These are phyloP conservation scores for Candida endomychidarum DNA, from an alignment of 805 yeast genomes.

Conservation along the genomic window DNA sequence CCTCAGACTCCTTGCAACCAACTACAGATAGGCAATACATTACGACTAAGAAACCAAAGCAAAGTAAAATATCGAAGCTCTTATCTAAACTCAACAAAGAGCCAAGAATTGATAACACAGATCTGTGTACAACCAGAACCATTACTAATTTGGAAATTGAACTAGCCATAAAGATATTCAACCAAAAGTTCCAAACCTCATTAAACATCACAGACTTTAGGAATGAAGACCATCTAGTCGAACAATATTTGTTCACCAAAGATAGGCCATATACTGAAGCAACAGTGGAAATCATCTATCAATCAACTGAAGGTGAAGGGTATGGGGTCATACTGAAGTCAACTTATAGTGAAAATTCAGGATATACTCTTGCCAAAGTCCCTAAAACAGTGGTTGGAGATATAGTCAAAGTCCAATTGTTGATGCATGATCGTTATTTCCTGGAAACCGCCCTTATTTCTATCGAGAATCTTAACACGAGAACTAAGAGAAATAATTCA, in stretches of 20 bases:
- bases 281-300: slow-evolving; percentile 24
- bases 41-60: background rate
- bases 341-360: slow-evolving; percentile 5
- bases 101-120: slow-evolving; percentile 33
- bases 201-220: slow-evolving; percentile 18
- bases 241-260: slow-evolving; percentile 23
- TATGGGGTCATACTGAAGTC: slow-evolving; percentile 29
- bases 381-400: slow-evolving; percentile 45
- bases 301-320: slow-evolving; percentile 38
- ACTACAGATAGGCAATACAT: no score
- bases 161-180: slow-evolving; percentile 19
- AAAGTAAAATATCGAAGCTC: background rate
- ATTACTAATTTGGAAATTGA: slow-evolving; percentile 26
- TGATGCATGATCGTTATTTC: slow-evolving; percentile 28
- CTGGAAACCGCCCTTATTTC: slow-evolving; percentile 31
- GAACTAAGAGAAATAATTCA: slow-evolving; percentile 23
- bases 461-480: slow-evolving; percentile 12
- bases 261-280: slow-evolving; percentile 19
- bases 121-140: slow-evolving; percentile 26
- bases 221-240: slow-evolving; percentile 23
- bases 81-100: slow-evolving; percentile 14
- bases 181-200: background rate
- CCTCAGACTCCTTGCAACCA: background rate
- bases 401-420: slow-evolving; percentile 26
- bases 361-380: slow-evolving; percentile 27